These are phyloP conservation scores for Boletellus ananas DNA, from an alignment of 768 basidiomycete genomes.

Conservation along the genomic window DNA sequence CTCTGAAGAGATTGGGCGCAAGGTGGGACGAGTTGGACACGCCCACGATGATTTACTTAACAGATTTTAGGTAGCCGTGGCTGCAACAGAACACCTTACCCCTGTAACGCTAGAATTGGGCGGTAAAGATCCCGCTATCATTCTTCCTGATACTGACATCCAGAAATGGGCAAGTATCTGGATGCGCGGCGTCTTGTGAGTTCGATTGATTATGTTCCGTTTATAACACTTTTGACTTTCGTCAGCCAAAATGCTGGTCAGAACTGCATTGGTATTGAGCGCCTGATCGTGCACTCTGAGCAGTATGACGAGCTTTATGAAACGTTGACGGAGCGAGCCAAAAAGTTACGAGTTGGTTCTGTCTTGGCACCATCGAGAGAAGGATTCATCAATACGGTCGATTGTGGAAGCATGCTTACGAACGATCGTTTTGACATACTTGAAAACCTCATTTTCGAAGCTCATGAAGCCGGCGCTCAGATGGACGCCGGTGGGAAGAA, in stretches of 20 bases:
- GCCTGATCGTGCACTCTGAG: conserved; percentile 76
- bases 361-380: conserved; percentile 64
- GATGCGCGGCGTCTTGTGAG: conserved; percentile 92
- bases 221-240: not conserved
- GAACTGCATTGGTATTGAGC: conserved; percentile 96
- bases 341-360: conserved; percentile 72
- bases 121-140: conserved; percentile 90
- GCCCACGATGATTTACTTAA: not conserved
- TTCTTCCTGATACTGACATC: conserved; percentile 82
- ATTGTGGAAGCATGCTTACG: conserved; percentile 87
- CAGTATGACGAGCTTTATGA: conserved; percentile 75
- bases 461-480: conserved; percentile 63
- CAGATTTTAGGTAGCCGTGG: conserved; percentile 63
- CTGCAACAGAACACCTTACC: conserved; percentile 82
- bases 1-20: conserved; percentile 72
- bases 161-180: conserved; percentile 75
- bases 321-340: conserved; percentile 59
- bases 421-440: conserved; percentile 66
- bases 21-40: conserved; percentile 39
- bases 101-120: conserved; percentile 94
- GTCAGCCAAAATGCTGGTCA: conserved; percentile 87
- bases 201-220: conserved; percentile 11
- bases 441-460: conserved; percentile 64
- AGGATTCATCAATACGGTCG: conserved; percentile 69
- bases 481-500: conserved; percentile 61